Evolutionary conservation across 768 basidiomycete genomes (phyloP).

Genomic region (Mycena rebaudengoi): DNA sequence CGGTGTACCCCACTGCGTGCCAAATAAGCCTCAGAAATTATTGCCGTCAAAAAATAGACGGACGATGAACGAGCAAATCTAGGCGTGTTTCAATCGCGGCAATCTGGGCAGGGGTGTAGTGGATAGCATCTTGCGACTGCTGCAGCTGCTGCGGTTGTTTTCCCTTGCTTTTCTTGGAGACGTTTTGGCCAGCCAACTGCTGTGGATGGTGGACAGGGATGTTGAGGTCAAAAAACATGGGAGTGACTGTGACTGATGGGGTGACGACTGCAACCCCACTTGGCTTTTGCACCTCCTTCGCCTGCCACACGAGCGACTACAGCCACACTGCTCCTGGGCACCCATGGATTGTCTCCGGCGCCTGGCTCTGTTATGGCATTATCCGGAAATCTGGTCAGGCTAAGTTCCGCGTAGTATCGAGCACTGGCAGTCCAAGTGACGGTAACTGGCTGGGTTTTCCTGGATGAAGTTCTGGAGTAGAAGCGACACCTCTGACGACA

Average conservation of each 20-base stretch:
- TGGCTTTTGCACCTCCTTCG: too few species aligned
- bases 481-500: too few species aligned
- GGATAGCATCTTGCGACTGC: slow-evolving; percentile 30
- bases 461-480: too few species aligned
- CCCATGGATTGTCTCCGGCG: too few species aligned
- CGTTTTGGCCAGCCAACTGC: slow-evolving; percentile 37
- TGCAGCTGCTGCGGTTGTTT: slow-evolving; percentile 55
- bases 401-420: too few species aligned
- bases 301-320: too few species aligned
- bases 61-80: slow-evolving; percentile 78
- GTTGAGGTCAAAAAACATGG: slow-evolving; percentile 79
- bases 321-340: too few species aligned
- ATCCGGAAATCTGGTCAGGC: too few species aligned
- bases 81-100: slow-evolving; percentile 66
- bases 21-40: slow-evolving; percentile 22
- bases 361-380: too few species aligned
- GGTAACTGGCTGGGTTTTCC: too few species aligned
- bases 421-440: too few species aligned
- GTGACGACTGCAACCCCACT: too few species aligned
- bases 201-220: slow-evolving; percentile 55
- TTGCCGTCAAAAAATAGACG: slow-evolving; percentile 37
- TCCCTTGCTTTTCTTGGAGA: slow-evolving; percentile 66
- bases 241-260: neutral
- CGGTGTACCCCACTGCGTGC: slow-evolving; percentile 82
- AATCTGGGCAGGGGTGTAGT: slow-evolving; percentile 67